These are phyloP conservation scores for Diutina rugosa DNA, from an alignment of 1,139 yeast species.

Conservation along the genomic window DNA sequence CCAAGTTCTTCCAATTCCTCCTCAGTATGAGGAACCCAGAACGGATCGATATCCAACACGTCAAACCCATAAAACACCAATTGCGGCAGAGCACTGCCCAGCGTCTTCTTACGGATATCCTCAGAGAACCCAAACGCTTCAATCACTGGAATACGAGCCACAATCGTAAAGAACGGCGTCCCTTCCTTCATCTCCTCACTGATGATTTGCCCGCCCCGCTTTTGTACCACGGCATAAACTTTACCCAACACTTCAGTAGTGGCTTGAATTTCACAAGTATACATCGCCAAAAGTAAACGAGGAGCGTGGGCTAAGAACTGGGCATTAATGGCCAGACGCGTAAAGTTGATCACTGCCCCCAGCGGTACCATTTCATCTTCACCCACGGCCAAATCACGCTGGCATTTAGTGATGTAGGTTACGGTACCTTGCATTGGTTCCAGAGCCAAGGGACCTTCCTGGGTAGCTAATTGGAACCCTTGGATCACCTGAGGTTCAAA, in stretches of 20 bases:
- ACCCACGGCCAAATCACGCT: slow-evolving; percentile 13
- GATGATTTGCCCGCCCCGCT: slow-evolving; percentile 71
- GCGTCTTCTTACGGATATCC: slow-evolving; percentile 82
- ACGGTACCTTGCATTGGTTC: slow-evolving; percentile 83
- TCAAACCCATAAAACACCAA: slow-evolving; percentile 84
- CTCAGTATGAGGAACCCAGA: slow-evolving; percentile 98
- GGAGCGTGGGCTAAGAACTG: slow-evolving; percentile 75
- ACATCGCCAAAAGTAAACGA: slow-evolving; percentile 81
- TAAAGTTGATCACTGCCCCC: slow-evolving; percentile 63
- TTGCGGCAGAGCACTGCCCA: slow-evolving; percentile 97
- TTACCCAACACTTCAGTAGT: slow-evolving; percentile 89
- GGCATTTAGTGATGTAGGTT: slow-evolving; percentile 19
- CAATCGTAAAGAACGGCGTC: slow-evolving; percentile 85
- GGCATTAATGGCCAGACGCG: slow-evolving; percentile 62
- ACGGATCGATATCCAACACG: slow-evolving; percentile 82
- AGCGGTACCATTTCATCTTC: slow-evolving; percentile 14
- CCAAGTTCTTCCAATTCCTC: slow-evolving; percentile 93
- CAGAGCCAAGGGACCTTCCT: slow-evolving; percentile 78
- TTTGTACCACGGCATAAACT: slow-evolving; percentile 89
- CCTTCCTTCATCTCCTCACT: slow-evolving; percentile 97
- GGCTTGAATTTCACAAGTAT: slow-evolving; percentile 90
- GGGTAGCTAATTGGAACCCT: slow-evolving; percentile 76
- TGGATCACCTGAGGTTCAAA: slow-evolving; percentile 59
- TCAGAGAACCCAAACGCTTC: slow-evolving; percentile 97
- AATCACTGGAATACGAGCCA: slow-evolving; percentile 79